Conservation (phyloP, 2,329 filamentous ascomycete species). For the Diaporthe vaccinii region DNA sequence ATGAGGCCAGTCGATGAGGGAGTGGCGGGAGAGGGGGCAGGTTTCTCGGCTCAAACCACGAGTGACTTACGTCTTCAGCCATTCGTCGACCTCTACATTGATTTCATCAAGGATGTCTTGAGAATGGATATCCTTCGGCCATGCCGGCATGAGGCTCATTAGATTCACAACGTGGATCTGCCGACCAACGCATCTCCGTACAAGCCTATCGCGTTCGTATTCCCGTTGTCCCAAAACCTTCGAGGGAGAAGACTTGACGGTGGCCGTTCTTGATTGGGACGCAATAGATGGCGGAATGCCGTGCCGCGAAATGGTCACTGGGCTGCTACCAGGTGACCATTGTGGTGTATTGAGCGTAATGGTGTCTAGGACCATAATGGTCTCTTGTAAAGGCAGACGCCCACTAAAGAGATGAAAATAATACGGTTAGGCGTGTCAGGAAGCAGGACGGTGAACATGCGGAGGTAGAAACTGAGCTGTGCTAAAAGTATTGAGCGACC, state of each 20-base stretch:
- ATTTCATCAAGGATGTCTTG: not conserved
- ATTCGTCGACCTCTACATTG: not conserved
- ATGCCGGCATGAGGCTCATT: not conserved
- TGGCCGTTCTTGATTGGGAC: not conserved
- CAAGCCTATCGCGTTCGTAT: not conserved
- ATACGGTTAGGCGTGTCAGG: not conserved
- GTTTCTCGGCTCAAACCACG: no score
- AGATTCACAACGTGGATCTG: not conserved
- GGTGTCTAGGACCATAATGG: not conserved
- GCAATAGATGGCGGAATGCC: not conserved
- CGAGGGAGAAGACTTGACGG: not conserved
- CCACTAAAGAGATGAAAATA: not conserved
- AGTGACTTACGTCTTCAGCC: slow-evolving; percentile 12
- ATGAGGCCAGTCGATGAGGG: no score
- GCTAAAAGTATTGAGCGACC: no score
- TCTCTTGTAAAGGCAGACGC: no score
- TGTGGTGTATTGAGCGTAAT: not conserved
- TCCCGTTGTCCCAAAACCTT: not conserved
- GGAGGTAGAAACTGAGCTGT: not conserved
- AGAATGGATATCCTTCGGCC: not conserved
- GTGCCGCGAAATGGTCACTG: no score
- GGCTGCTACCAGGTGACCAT: not conserved
- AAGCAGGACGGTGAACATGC: not conserved
- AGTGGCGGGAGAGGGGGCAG: no score
- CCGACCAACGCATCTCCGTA: not conserved